Evolutionary conservation across 2,329 filamentous ascomycete species (phyloP).

Genomic region (Ophiobolus disseminans): DNA sequence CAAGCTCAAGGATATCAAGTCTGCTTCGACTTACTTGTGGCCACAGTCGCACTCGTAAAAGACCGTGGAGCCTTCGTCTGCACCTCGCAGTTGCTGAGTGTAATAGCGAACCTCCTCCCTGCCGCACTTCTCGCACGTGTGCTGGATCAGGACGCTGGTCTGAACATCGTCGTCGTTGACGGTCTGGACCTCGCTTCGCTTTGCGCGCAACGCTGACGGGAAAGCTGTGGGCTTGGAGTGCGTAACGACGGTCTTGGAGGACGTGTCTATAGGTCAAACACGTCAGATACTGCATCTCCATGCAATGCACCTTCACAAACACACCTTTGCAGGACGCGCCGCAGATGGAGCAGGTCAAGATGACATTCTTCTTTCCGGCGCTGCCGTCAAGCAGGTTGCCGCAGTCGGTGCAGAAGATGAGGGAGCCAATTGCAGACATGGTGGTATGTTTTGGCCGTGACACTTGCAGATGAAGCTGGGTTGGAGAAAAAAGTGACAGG

Average conservation of each 20-base stretch:
- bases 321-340: slow-evolving; percentile 83
- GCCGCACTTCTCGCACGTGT: slow-evolving; percentile 82
- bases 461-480: slow-evolving; percentile 2
- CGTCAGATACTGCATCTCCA: slow-evolving; percentile 7
- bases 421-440: slow-evolving; percentile 89
- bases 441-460: slow-evolving; percentile 23
- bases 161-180: slow-evolving; percentile 79
- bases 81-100: slow-evolving; percentile 84
- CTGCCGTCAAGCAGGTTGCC: slow-evolving; percentile 87
- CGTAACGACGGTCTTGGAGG: slow-evolving; percentile 76
- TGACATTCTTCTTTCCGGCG: slow-evolving; percentile 75
- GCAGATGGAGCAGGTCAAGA: slow-evolving; percentile 84
- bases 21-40: slow-evolving; percentile 68
- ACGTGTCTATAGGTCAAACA: slow-evolving; percentile 33
- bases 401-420: slow-evolving; percentile 92
- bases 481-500: slow-evolving; percentile 28
- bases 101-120: slow-evolving; percentile 83
- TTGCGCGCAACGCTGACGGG: slow-evolving; percentile 85
- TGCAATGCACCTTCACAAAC: not conserved
- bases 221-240: slow-evolving; percentile 89
- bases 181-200: slow-evolving; percentile 83
- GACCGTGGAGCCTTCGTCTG: slow-evolving; percentile 92
- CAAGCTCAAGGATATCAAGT: slow-evolving; percentile 2
- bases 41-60: slow-evolving; percentile 91
- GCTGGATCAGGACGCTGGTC: slow-evolving; percentile 72